Percentiles rank a stretch among this genome's conserved stretches.
phyloP scores from a whole-genome alignment of 164 flowering plant species.

The Piper longum region DNA sequence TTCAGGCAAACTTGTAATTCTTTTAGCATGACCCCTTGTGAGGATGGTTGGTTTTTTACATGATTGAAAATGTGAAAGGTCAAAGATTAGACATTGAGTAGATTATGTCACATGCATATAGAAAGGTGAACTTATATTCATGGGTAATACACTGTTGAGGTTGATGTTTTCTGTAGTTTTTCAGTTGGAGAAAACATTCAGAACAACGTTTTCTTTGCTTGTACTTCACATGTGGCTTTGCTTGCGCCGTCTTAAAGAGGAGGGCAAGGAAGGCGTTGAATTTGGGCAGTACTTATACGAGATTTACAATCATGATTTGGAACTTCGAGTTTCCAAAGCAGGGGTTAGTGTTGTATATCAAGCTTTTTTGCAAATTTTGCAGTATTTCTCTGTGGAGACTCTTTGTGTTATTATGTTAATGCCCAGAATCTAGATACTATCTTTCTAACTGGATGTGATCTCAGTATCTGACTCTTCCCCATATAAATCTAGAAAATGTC shows the following conservation, averaged over 20 bases:
- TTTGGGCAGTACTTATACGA: constrained; percentile 89
- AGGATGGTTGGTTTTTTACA: too few relatives aligned
- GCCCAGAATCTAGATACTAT: neutral
- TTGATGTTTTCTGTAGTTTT: constrained; percentile 47
- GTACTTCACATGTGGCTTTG: constrained; percentile 95
- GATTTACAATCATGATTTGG: constrained; percentile 88
- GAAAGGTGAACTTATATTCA: neutral
- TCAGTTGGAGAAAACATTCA: constrained; percentile 87
- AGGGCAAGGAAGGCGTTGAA: constrained; percentile 89
- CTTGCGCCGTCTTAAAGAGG: constrained; percentile 85
- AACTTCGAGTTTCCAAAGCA: constrained; percentile 87
- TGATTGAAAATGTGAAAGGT: too few relatives aligned
- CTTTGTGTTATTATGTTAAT: neutral
- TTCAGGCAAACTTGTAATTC: too few relatives aligned
- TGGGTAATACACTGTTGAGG: neutral
- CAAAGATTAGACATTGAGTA: too few relatives aligned
- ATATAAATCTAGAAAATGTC: too few relatives aligned
- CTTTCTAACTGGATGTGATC: neutral
- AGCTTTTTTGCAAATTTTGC: neutral
- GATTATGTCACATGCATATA: neutral
- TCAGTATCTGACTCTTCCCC: neutral
- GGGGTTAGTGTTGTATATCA: constrained; percentile 52
- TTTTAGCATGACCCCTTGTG: too few relatives aligned
- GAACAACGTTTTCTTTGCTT: constrained; percentile 77
- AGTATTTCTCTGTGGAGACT: neutral